Evolutionary conservation across 345 rosid genomes (phyloP).

Genomic region (Turritis glabra): DNA sequence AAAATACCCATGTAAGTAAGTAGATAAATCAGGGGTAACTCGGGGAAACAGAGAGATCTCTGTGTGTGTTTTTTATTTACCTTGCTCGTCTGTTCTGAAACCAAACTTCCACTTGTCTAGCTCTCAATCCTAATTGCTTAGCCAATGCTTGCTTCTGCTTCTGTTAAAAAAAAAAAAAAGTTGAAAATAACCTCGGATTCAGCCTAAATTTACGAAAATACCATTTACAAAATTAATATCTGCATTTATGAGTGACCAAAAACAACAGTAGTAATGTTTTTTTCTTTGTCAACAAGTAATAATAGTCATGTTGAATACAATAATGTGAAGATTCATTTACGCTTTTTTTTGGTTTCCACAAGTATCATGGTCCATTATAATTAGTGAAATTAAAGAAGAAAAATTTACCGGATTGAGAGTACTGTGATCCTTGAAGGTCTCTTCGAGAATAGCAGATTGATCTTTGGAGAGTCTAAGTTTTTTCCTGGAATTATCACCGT

Average conservation of each 20-base stretch:
- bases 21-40: background rate
- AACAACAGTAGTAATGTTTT: background rate
- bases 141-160: constrained; percentile 91
- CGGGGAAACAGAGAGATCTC: background rate
- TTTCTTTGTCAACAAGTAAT: background rate
- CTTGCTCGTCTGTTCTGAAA: constrained; percentile 99
- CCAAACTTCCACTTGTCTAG: constrained; percentile 98
- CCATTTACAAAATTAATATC: background rate
- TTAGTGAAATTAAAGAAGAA: background rate
- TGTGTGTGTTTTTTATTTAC: constrained; percentile 30
- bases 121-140: constrained; percentile 75
- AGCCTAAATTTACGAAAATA: constrained; percentile 4
- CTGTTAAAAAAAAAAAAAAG: constrained; percentile 39
- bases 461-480: constrained; percentile 92
- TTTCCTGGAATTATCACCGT: constrained; percentile 86
- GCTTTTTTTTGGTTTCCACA: background rate
- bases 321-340: background rate
- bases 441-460: constrained; percentile 93
- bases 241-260: constrained; percentile 13
- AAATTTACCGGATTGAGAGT: constrained; percentile 90
- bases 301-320: background rate
- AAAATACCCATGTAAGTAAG: constrained; percentile 15
- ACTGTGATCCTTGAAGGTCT: constrained; percentile 87
- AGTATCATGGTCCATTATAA: background rate
- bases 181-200: background rate